These are phyloP conservation scores for Nitzschia sp. DNA, from an alignment of 108 stramenopile species.

Conservation along the genomic window DNA sequence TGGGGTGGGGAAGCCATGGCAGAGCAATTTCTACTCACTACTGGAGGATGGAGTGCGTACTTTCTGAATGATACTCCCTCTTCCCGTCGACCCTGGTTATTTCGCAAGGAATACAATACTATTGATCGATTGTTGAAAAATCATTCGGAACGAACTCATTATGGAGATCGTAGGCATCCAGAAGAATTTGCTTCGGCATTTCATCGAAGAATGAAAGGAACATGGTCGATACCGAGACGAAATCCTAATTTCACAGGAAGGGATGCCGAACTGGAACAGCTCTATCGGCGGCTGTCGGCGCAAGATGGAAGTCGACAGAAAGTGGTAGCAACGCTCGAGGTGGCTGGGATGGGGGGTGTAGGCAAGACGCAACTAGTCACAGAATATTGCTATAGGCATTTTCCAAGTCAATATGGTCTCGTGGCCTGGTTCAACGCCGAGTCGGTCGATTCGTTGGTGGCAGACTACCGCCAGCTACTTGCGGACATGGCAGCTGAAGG, in stretches of 20 bases:
- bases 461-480: constrained; percentile 57
- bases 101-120: constrained; percentile 60
- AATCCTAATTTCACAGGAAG: constrained; percentile 62
- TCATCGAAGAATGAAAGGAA: constrained; percentile 36
- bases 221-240: constrained; percentile 55
- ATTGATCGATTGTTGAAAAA: constrained; percentile 57
- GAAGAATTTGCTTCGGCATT: constrained; percentile 74
- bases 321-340: constrained; percentile 47
- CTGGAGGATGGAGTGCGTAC: constrained; percentile 58
- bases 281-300: constrained; percentile 30
- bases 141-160: constrained; percentile 43
- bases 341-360: constrained; percentile 60
- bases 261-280: constrained; percentile 40
- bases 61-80: constrained; percentile 75
- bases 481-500: constrained; percentile 52
- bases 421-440: constrained; percentile 72
- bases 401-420: constrained; percentile 56
- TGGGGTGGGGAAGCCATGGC: constrained; percentile 74
- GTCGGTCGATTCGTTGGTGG: constrained; percentile 49
- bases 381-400: constrained; percentile 65
- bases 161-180: constrained; percentile 58
- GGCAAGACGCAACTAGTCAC: constrained; percentile 28
- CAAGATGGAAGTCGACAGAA: constrained; percentile 22
- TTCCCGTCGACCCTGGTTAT: constrained; percentile 63
- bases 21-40: constrained; percentile 52